phyloP scores from a whole-genome alignment of 495 filamentous ascomycete genomes.

The Tuber borchii region DNA sequence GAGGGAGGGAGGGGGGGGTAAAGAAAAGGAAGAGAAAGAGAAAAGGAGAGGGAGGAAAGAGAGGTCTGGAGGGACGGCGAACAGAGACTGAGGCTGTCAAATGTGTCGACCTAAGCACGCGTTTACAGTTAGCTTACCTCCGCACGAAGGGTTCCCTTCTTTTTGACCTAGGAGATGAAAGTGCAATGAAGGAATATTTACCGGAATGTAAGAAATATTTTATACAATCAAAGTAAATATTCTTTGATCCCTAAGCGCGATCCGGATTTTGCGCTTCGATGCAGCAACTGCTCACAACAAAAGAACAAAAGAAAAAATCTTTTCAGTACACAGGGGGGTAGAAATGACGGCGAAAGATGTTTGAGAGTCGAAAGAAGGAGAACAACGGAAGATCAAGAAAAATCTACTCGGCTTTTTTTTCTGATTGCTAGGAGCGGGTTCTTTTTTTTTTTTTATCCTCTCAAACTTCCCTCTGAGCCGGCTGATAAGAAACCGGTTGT shows the following conservation, averaged over 20 bases:
- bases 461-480: slow-evolving; percentile 18
- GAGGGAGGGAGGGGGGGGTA: slow-evolving; percentile 16
- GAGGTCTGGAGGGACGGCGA: slow-evolving; percentile 27
- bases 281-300: slow-evolving; percentile 27
- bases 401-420: slow-evolving; percentile 26
- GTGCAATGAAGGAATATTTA: slow-evolving; percentile 3
- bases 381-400: slow-evolving; percentile 16
- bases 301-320: slow-evolving; percentile 31
- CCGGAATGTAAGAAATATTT: not conserved
- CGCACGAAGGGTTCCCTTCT: slow-evolving; percentile 10
- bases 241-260: slow-evolving; percentile 14
- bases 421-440: slow-evolving; percentile 7
- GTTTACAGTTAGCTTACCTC: slow-evolving; percentile 26
- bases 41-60: slow-evolving; percentile 27
- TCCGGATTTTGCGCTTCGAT: slow-evolving; percentile 29
- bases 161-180: not conserved
- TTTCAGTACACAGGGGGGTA: slow-evolving; percentile 31
- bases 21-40: slow-evolving; percentile 27
- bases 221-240: slow-evolving; percentile 5
- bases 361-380: slow-evolving; percentile 19
- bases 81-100: slow-evolving; percentile 23
- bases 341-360: slow-evolving; percentile 10
- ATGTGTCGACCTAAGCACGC: slow-evolving; percentile 36
- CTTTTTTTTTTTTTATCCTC: slow-evolving; percentile 18
- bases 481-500: slow-evolving; percentile 26